A percentile compares a stretch with the other conserved stretches of the same genome.
phyloP scores from a whole-genome alignment of 768 basidiomycete genomes.

The Ramaria sp. region DNA sequence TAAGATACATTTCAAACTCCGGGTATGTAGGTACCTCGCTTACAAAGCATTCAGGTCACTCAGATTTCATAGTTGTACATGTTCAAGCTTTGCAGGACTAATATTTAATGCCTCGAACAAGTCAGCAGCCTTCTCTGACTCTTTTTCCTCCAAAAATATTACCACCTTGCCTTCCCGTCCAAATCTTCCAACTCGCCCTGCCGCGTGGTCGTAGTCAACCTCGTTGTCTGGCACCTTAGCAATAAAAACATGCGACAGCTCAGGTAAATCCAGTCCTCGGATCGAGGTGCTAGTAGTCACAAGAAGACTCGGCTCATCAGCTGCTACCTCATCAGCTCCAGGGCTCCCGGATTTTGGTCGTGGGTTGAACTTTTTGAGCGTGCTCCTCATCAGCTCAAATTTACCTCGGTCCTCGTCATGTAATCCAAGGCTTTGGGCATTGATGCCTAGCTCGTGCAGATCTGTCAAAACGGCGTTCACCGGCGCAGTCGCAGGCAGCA shows the following conservation, averaged over 20 bases:
- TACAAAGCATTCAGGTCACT: background rate
- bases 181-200: constrained; percentile 70
- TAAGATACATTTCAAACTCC: too few relatives aligned
- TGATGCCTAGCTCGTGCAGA: constrained; percentile 51
- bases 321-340: constrained; percentile 19
- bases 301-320: constrained; percentile 42
- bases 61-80: background rate
- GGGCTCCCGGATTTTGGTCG: background rate
- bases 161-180: constrained; percentile 57
- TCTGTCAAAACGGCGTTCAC: constrained; percentile 57
- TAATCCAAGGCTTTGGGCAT: constrained; percentile 54
- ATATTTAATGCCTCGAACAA: background rate
- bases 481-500: constrained; percentile 50
- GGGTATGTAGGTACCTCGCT: background rate
- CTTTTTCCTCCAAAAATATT: constrained; percentile 37
- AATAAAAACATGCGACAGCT: constrained; percentile 66
- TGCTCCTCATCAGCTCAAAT: constrained; percentile 26
- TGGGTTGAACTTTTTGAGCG: constrained; percentile 8
- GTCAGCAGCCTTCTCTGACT: background rate
- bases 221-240: constrained; percentile 50
- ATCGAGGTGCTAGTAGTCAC: constrained; percentile 61
- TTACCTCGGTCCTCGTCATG: constrained; percentile 32
- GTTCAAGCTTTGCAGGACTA: background rate
- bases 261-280: constrained; percentile 64
- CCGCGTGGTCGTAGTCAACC: constrained; percentile 58